phyloP scores from a whole-genome alignment of 805 yeast species.

The Vanderwaltozyma tropicalis region DNA sequence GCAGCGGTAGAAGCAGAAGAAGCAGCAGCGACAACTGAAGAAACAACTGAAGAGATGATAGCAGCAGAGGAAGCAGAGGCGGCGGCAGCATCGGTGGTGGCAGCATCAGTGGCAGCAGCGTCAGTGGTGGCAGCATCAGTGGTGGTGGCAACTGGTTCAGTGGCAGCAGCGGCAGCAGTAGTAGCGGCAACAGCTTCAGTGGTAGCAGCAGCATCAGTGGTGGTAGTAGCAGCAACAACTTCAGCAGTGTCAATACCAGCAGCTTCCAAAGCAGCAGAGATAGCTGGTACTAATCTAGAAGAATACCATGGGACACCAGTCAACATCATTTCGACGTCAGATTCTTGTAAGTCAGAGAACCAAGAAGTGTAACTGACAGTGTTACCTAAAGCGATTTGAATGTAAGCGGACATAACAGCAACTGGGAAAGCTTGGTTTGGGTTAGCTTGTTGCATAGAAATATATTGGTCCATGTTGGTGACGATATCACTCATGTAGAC shows the following conservation, averaged over 20 bases:
- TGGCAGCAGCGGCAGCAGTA: conserved; percentile 2
- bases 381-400: conserved; percentile 1
- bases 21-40: background rate
- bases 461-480: conserved; percentile 2
- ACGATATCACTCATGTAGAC: conserved; percentile 7
- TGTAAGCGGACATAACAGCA: conserved; percentile 2
- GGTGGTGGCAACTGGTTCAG: background rate
- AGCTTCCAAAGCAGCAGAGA: conserved; percentile 1
- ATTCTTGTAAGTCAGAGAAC: background rate
- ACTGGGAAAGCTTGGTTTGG: conserved; percentile 6
- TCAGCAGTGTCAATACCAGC: conserved; percentile 13
- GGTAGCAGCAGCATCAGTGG: conserved; percentile 7
- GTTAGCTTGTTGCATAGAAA: conserved; percentile 5
- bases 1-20: background rate
- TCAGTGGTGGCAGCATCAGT: conserved; percentile 2
- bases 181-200: conserved; percentile 3
- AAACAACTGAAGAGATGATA: background rate
- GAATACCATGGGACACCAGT: conserved; percentile 26
- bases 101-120: background rate
- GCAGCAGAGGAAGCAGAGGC: conserved; percentile 4
- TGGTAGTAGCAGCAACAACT: conserved; percentile 20
- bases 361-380: conserved; percentile 2
- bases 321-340: background rate
- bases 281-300: conserved; percentile 14
- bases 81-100: conserved; percentile 1